Evolutionary conservation across 805 yeast genomes (phyloP), one percentile per base, ranked within the genome.

Genomic region (Candida patagonica): DNA sequence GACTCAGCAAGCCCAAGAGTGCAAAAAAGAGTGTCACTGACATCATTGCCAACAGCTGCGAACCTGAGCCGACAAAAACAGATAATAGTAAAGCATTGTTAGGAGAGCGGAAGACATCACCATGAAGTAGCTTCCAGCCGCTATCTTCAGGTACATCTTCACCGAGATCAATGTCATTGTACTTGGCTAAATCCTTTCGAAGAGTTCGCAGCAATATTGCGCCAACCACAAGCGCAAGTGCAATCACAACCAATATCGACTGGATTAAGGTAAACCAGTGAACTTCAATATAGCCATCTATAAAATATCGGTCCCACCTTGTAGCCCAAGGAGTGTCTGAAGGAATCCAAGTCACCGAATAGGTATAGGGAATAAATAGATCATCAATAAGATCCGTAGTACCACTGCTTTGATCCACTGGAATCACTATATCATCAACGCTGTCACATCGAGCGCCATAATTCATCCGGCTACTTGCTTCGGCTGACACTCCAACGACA

Each of bases 81-180:
- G 96, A 81, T 44, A 87, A 69, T 5, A 83, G 43, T 73, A 87
- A 70, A 41, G 81, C 69, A 49, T 73, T 66, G 37, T 67, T 58
- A 31, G 97, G 97, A 7, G 88, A 65, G 60, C 97, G 75, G 67
- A 89, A 89, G 23, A 89, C 87, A 59, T 89, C 97, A 46, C 96
- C 97, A 53, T 88, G 94, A 29, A 87, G 80, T 48, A 92, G 71
- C 60, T 92, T 92, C 98, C 98, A 92, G 30, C 98, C 98, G 56
- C 87, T 73, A 59, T 92, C 97, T 54, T 87, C 95, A 46, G 85
- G 78, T 39, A 86, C 74, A 42, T 83, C 95, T 35, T 66, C 71
- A 56, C 83, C 89, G 52, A 89, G 70, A 56, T 83, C 86, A 48
- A 89, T 73, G 57, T 84, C 95, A 57, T 89, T 89, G 64, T 92